Evolutionary conservation across 225 moss, liverwort and hornwort genomes (phyloP), one percentile per base, ranked within the genome.

Genomic region (Neckera pumila): DNA sequence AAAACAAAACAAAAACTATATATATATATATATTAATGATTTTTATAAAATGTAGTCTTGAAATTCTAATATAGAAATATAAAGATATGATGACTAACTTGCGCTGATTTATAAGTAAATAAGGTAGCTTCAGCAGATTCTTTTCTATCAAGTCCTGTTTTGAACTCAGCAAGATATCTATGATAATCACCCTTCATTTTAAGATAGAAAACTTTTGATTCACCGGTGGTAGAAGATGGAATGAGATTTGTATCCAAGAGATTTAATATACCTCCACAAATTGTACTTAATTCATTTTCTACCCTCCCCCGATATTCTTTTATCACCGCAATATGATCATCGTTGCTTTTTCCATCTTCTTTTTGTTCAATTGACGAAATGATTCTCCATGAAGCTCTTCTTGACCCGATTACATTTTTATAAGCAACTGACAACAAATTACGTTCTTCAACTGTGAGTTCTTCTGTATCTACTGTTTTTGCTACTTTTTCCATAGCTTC

Each of bases 171-270:
- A 22, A 95, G 85, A 67, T 95, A 95, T 47, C 95, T 73, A 80
- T 95, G 90, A 63, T 95, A 95, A 51, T 95, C 93, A 6, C 95
- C 95, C 23, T 93, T 92, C 95, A 95, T 95, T 86, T 95, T 95
- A 11, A 93, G 82, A 79, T 95, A 93, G 25, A 95, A 95, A 59
- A 95, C 95, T 81, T 95, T 95, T 3, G 95, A 93, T 82, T 95
- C 95, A 1, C 95, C 95, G 0, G 88, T 87, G 4, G 91, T 93
- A 0, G 93, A 93, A 0, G 91, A 91, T 31, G 95, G 95, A 84
- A 95, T 95, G 34, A 95, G 85, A 84, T 95, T 91, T 2, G 91
- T 89, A 4, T 95, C 95, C 76, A 95, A 86, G 40, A 93, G 93
- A 45, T 67, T 91, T 33, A 95, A 91, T 73, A 95, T 95, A 19